These are phyloP conservation scores for Chaetomium sp. DNA, from an alignment of 2,329 filamentous ascomycete species.

Conservation along the genomic window DNA sequence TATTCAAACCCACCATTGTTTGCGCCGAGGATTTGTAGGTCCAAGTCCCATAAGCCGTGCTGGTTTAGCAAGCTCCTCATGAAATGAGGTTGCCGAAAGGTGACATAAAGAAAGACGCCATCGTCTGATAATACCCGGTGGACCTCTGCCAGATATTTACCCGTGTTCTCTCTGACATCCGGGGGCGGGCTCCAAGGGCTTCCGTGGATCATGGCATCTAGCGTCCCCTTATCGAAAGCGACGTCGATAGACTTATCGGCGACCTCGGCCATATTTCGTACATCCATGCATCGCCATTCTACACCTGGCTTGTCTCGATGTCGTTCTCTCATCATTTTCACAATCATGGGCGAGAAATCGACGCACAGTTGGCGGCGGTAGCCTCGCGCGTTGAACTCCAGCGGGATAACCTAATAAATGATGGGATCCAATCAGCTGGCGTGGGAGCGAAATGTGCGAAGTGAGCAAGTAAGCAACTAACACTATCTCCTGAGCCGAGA, in stretches of 20 bases:
- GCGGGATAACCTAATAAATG: conserved; percentile 51
- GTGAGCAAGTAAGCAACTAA: conserved; percentile 38
- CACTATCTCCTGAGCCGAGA: conserved; percentile 60
- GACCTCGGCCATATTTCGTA: conserved; percentile 52
- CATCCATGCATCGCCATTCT: conserved; percentile 54
- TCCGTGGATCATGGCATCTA: conserved; percentile 59
- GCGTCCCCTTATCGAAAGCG: conserved; percentile 59
- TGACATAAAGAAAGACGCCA: conserved; percentile 55
- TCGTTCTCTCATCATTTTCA: conserved; percentile 53
- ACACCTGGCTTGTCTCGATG: conserved; percentile 46
- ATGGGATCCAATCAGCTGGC: background rate
- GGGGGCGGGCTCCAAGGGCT: conserved; percentile 55
- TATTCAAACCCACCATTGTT: conserved; percentile 50
- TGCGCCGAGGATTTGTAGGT: conserved; percentile 46
- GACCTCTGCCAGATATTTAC: conserved; percentile 49
- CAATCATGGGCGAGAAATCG: conserved; percentile 59
- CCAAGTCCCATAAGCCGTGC: conserved; percentile 48
- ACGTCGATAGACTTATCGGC: conserved; percentile 50
- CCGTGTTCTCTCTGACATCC: conserved; percentile 51
- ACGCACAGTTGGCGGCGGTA: conserved; percentile 57
- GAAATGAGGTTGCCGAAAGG: conserved; percentile 58
- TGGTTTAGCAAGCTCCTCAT: conserved; percentile 50
- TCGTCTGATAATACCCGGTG: conserved; percentile 50
- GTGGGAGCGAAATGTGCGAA: background rate
- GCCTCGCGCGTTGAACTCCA: conserved; percentile 49